Percentiles rank a stretch among this genome's conserved stretches.
These are phyloP conservation scores for Withania somnifera DNA, from an alignment of 305 asterid genomes.

Conservation along the genomic window DNA sequence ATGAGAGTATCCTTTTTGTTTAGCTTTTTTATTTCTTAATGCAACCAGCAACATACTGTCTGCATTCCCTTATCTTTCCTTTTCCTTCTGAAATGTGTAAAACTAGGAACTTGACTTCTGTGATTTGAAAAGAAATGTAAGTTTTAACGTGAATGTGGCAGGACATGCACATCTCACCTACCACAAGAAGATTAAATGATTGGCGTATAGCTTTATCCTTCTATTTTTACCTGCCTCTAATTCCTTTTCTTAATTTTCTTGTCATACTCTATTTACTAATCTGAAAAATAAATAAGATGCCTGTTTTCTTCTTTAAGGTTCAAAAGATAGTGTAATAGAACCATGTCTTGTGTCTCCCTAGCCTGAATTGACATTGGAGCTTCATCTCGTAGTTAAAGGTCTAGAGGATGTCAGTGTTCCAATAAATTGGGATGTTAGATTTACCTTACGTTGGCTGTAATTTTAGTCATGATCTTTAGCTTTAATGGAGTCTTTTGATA, in stretches of 20 bases:
- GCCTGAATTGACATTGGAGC: background rate
- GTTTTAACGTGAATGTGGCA: background rate
- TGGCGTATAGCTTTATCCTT: too few relatives aligned
- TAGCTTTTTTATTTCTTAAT: background rate
- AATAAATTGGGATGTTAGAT: background rate
- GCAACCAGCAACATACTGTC: background rate
- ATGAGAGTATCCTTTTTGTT: constrained; percentile 48
- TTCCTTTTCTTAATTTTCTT: background rate
- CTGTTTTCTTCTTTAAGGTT: background rate
- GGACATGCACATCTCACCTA: background rate
- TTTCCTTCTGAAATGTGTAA: background rate
- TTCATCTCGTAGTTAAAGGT: background rate
- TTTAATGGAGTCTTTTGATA: background rate
- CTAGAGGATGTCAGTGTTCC: background rate
- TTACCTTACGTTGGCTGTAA: background rate
- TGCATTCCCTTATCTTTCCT: background rate
- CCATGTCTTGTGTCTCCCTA: background rate
- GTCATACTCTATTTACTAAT: background rate
- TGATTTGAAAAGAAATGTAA: background rate
- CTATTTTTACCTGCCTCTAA: too few relatives aligned
- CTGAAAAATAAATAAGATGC: background rate
- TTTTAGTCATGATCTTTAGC: background rate
- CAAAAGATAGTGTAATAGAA: background rate
- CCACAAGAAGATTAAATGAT: background rate
- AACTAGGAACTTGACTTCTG: background rate